Base-by-base conservation (phyloP, 2,329 filamentous ascomycete species). In the Colletotrichum abscissum region DNA sequence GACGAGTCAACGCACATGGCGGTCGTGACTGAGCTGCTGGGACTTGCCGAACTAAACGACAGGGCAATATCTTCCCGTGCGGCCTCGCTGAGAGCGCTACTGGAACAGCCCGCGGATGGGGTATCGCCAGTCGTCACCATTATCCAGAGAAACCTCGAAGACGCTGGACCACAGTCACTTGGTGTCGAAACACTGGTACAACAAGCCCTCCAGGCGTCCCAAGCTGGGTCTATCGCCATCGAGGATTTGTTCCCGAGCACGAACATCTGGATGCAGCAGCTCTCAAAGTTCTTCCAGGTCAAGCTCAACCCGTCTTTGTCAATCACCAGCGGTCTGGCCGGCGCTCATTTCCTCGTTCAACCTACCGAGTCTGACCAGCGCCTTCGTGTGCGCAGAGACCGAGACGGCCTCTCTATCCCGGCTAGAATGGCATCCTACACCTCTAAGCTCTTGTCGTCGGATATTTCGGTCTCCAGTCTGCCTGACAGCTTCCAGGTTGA, bases 381-480 rank as follows among this genome's bases (percentile, higher is more conserved):
- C 19, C 26, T 73, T 38, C 74, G 80, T 5, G 75, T 88, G 19
- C 79, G 84, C 38, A 87, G 92, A 56, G 95, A 98, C 79, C 85
- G 88, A 4, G 89, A 90, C 75, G 93, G 93, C 0, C 90, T 92
- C 38, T 94, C 94, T 2, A 86, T 93, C 67, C 91, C 94, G 1
- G 89, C 94, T 16, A 89, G 96, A 68, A 93, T 97, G 84, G 91
- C 92, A 1, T 86, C 92, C 62, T 98, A 95, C 80, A 88, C 91
- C 0, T 85, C 87, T 6, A 88, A 87, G 62, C 80, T 97, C 0
- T 79, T 95, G 0, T 78, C 81, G 1, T 80, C 82, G 3, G 82
- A 83, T 0, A 76, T 87, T 11, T 76, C 84, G 2, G 68, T 87
- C 1, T 76, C 82, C 0, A 76, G 80, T 0, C 74, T 90, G 0